Conservation (phyloP, 2,329 filamentous ascomycete species). For the Trichoderma simmonsii region DNA sequence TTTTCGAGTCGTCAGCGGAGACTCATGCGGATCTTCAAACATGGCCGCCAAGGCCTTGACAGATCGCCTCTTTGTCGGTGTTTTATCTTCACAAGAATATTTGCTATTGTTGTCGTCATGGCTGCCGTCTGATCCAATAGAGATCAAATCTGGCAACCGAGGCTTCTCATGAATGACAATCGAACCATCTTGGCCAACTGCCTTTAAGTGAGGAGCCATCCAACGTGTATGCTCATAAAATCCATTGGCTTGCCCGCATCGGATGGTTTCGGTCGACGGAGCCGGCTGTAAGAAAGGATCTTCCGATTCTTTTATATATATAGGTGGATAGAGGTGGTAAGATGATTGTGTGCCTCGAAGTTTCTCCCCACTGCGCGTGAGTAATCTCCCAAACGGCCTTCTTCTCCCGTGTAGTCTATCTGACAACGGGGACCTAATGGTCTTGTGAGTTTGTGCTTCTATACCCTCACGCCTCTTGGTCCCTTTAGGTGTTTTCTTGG, state of each 20-base stretch:
- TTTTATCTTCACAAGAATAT: conserved; percentile 15
- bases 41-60: conserved; percentile 52
- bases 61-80: conserved; percentile 29
- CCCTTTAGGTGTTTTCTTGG: background rate
- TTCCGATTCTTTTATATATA: background rate
- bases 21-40: conserved; percentile 40
- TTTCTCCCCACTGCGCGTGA: background rate
- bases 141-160: background rate
- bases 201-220: background rate
- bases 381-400: background rate
- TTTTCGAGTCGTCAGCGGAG: background rate
- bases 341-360: background rate
- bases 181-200: background rate
- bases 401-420: background rate
- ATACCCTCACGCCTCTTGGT: background rate
- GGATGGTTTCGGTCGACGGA: background rate
- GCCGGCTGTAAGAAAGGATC: background rate
- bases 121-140: background rate
- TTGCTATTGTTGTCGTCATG: background rate
- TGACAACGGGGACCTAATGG: background rate
- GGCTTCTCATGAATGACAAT: background rate
- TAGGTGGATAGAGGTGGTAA: background rate
- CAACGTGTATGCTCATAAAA: background rate
- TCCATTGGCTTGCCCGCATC: background rate
- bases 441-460: background rate